These are phyloP conservation scores for Leptodontidium sp. DNA, from an alignment of 2,329 filamentous ascomycete genomes.

Conservation along the genomic window DNA sequence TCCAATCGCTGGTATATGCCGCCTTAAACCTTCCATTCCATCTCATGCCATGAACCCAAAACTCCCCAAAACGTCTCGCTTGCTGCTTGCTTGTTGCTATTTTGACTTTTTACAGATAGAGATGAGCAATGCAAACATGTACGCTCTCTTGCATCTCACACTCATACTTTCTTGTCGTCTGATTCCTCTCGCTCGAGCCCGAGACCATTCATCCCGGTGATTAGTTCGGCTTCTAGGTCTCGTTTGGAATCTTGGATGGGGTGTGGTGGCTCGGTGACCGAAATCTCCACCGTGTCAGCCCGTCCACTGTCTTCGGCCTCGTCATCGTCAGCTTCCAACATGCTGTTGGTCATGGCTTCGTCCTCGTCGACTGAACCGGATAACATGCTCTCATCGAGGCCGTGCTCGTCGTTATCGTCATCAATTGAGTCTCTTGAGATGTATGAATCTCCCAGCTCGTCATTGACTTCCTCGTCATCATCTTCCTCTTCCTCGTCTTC, in stretches of 20 bases:
- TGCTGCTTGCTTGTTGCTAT: neutral
- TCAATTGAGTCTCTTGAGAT: slow-evolving; percentile 61
- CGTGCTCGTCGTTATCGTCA: slow-evolving; percentile 52
- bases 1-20: slow-evolving; percentile 33
- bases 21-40: slow-evolving; percentile 7
- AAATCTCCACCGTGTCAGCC: neutral
- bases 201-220: slow-evolving; percentile 66
- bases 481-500: slow-evolving; percentile 58
- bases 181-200: slow-evolving; percentile 52
- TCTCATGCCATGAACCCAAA: slow-evolving; percentile 16
- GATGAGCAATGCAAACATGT: neutral
- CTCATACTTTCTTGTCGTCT: slow-evolving; percentile 37
- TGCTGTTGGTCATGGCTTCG: slow-evolving; percentile 38
- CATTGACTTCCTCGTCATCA: slow-evolving; percentile 59
- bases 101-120: slow-evolving; percentile 1
- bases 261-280: slow-evolving; percentile 20
- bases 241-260: slow-evolving; percentile 41
- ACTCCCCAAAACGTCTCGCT: neutral
- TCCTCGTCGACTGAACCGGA: slow-evolving; percentile 41
- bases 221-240: slow-evolving; percentile 63
- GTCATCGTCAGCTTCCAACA: slow-evolving; percentile 46
- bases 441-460: slow-evolving; percentile 63
- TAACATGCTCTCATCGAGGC: slow-evolving; percentile 41
- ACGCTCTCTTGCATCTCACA: neutral
- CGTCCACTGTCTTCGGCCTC: slow-evolving; percentile 42